Conservation (phyloP, 371 early-diverging fungal species). For the Rhizopus sp. region DNA sequence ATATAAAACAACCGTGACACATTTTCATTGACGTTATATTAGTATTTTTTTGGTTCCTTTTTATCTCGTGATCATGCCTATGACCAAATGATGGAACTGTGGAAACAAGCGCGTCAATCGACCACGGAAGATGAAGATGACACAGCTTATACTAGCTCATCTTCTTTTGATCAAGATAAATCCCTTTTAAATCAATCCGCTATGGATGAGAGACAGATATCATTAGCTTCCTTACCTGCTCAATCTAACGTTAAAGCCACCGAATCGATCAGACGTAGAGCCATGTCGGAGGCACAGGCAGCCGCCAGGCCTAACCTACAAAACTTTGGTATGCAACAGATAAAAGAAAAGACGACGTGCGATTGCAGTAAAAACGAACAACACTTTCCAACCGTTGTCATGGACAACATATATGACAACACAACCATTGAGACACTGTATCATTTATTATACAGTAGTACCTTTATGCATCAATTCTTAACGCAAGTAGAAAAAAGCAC, state of each 20-base stretch:
- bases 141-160: slow-evolving; percentile 11
- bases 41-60: slow-evolving; percentile 84
- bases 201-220: slow-evolving; percentile 1
- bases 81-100: slow-evolving; percentile 67
- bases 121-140: neutral
- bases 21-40: neutral
- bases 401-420: slow-evolving; percentile 46
- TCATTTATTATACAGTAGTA: slow-evolving; percentile 43
- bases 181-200: neutral
- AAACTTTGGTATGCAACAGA: neutral
- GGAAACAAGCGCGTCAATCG: slow-evolving; percentile 32
- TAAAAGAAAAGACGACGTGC: slow-evolving; percentile 33
- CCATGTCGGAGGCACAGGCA: slow-evolving; percentile 21
- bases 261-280: slow-evolving; percentile 9
- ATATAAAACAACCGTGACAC: neutral
- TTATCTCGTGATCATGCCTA: slow-evolving; percentile 79
- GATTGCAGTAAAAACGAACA: slow-evolving; percentile 46
- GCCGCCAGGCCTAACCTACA: slow-evolving; percentile 25
- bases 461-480: slow-evolving; percentile 39
- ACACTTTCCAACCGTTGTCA: slow-evolving; percentile 49
- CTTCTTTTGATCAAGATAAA: slow-evolving; percentile 1
- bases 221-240: slow-evolving; percentile 12
- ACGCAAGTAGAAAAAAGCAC: slow-evolving; percentile 40
- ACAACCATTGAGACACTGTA: slow-evolving; percentile 51
- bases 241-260: neutral